Percentiles rank a stretch among this genome's conserved stretches.
phyloP scores from a whole-genome alignment of 768 basidiomycete genomes.

The Lactarius tabidus region DNA sequence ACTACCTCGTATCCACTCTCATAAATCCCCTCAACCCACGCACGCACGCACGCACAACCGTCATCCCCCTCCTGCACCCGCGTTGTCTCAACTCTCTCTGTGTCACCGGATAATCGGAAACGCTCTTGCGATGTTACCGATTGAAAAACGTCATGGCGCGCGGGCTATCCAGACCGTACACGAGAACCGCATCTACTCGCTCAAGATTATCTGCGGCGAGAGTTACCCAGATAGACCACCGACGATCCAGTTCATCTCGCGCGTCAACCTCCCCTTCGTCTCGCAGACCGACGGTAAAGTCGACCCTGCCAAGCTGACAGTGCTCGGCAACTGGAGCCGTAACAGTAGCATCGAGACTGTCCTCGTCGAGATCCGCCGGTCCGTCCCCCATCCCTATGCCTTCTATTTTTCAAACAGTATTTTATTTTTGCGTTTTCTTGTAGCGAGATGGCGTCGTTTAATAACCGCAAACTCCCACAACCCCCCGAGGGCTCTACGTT shows the following conservation, averaged over 20 bases:
- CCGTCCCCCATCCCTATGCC: constrained; percentile 30
- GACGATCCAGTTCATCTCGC: constrained; percentile 76
- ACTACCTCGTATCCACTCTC: not conserved
- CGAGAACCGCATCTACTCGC: constrained; percentile 97
- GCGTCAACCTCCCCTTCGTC: constrained; percentile 94
- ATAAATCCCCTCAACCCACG: constrained; percentile 14
- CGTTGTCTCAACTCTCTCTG: not conserved
- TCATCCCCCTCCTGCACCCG: constrained; percentile 13
- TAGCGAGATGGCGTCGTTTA: constrained; percentile 93
- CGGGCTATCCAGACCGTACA: constrained; percentile 70
- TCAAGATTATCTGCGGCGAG: constrained; percentile 82
- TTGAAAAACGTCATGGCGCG: too few species aligned
- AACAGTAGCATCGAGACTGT: constrained; percentile 81
- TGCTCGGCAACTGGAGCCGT: constrained; percentile 72
- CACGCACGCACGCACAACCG: not conserved
- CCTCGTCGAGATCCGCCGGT: constrained; percentile 92
- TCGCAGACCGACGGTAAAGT: constrained; percentile 70
- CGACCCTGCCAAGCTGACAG: constrained; percentile 63
- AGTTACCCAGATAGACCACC: constrained; percentile 77
- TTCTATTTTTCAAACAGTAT: too few species aligned
- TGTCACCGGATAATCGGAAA: not conserved
- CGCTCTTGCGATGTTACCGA: too few species aligned
- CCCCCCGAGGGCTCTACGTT: constrained; percentile 85
- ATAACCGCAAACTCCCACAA: constrained; percentile 92
- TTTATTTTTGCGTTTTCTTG: not conserved